Base-by-base conservation (phyloP, 768 basidiomycete genomes). In the Naganishia friedmannii region DNA sequence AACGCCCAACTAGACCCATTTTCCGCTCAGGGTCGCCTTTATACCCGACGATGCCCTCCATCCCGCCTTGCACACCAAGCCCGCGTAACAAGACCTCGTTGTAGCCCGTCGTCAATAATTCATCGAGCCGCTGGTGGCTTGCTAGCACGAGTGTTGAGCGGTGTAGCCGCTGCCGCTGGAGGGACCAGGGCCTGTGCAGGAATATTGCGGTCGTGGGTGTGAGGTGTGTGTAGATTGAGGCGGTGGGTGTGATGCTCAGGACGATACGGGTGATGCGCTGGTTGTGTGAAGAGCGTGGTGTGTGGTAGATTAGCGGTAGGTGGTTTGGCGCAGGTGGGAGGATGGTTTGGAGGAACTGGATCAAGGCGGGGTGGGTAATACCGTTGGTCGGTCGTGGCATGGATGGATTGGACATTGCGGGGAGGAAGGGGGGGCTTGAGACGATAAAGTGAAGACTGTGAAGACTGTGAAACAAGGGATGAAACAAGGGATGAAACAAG, bases 61-160 rank as follows among this genome's bases (percentile, higher is more conserved):
- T 65, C 13, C 29, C 37, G 19, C 19, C 60, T 12, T 26, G 39
- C 1, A 53, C 29, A 23, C 69, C 69, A 1, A 70, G 63, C n/a
- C 45, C 17, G 39, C 58, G 57, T 26, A 70, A 31, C 4, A 70
- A 37, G 17, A 51, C 46, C 37, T 31, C 21, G 39, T 70, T 70
- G 31, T 70, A 48, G 0, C 69, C 69, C 28, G 69, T 70, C 23
- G 69, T 70, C 6, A 70, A 34, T n/a, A 70, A 13, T 34, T 70
- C 69, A 34, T 70, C 69, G 31, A 70, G 53, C 21, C 69, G 31
- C 42, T 70, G 69, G 53, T 70, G 69, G 42, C 60, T 65, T 8
- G 69, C 53, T 7, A 70, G 34, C 34, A 70, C 69, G n/a, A 70
- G 34, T 2, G 45, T 65, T 19, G 32, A 29, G 1, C 9, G 31